phyloP scores from a whole-genome alignment of 345 rosid genomes.

The Eucalyptus viminalis region DNA sequence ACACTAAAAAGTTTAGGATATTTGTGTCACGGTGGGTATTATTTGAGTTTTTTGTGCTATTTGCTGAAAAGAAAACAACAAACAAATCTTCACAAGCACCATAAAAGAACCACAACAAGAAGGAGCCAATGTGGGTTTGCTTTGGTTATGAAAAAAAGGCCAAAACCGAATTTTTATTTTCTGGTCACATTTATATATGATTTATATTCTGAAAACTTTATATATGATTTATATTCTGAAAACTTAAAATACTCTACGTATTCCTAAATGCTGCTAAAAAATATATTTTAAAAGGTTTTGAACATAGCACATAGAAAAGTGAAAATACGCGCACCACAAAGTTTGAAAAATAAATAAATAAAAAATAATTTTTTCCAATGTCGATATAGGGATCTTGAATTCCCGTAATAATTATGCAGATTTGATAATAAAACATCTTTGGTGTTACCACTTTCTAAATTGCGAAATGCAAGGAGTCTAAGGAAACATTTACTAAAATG shows the following conservation, averaged over 20 bases:
- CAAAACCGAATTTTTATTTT: neutral
- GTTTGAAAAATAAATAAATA: neutral
- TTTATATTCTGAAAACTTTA: neutral
- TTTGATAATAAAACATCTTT: neutral
- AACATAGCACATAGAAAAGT: neutral
- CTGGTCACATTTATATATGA: neutral
- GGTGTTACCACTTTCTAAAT: neutral
- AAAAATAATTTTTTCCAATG: neutral
- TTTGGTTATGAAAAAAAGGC: neutral
- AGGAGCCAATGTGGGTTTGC: neutral
- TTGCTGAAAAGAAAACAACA: neutral
- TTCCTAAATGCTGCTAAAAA: neutral
- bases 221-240: neutral
- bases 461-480: neutral
- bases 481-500: neutral
- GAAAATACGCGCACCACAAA: neutral
- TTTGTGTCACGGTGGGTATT: rapidly evolving
- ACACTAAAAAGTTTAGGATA: no score
- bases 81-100: neutral
- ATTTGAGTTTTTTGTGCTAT: neutral
- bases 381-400: neutral
- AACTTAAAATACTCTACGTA: neutral
- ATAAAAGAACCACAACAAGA: neutral
- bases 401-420: neutral
- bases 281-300: neutral